Base-by-base conservation (phyloP, 805 yeast species). In the Suhomyces prunicola region DNA sequence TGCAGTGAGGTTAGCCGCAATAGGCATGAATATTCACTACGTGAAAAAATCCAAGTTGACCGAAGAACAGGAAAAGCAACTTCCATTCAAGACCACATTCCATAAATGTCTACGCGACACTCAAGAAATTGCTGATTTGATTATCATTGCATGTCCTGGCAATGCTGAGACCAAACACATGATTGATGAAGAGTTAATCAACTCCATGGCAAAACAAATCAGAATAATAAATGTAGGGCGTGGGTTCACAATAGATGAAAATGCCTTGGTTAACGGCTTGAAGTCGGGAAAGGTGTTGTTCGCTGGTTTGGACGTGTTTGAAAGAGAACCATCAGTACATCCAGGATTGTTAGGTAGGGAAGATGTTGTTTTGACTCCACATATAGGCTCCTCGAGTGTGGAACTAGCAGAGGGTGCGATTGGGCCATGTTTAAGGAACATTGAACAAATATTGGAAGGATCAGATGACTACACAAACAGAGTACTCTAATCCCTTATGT, bases 241-340 rank as follows among this genome's bases (percentile, higher is more conserved):
- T 17, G 69, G 69, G 7, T 52, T 57, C 9, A 62, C 62, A 5
- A 53, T 65, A 22, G 68, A 65, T 40, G 69, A 65, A 46, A 54
- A 60, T 46, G 69, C 67, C 4, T 50, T 65, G 44, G 65, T 65
- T 33, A 56, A 53, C 13, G 67, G 65, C 1, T 57, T 65, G 53
- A 52, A 61, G 44, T 19, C 57, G n/a, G 69, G 68, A 3, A 61
- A 59, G 45, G 64, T 65, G 2, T 40, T 57, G 31, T 65, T 63
- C 52, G 69, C 69, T 1, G 69, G 68, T 3, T 58, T 65, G 53
- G 69, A 65, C 42, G 69, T 65, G 17, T 65, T 58, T 48, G 69
- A 65, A 41, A 48, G 58, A 29, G 69, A 65, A 50, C 69, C 69
- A 15, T 7, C 13, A 1, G 58, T 62, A 6, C 57, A 57, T 41